Evolutionary conservation across 2,329 filamentous ascomycete genomes (phyloP).

Genomic region (Dactylella cylindrospora): DNA sequence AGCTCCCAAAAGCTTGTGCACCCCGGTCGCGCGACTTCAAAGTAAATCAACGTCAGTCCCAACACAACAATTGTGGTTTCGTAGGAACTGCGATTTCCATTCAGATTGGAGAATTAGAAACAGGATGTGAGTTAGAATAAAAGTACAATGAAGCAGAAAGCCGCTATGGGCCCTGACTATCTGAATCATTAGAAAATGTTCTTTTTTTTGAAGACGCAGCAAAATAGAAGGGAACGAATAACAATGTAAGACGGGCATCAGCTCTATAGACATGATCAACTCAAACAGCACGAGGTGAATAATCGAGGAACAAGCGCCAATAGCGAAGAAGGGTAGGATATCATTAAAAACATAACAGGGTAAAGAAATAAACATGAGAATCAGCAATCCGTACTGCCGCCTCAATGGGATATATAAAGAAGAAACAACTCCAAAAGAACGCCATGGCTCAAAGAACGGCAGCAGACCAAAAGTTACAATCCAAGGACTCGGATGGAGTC

Average conservation of each 20-base stretch:
- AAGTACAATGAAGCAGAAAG: too few relatives aligned
- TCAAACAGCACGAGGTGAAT: not conserved
- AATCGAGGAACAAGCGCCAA: not conserved
- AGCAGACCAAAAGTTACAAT: too few relatives aligned
- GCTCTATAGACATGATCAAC: not conserved
- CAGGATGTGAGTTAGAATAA: too few relatives aligned
- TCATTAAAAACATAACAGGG: constrained; percentile 21
- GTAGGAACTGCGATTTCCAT: too few relatives aligned
- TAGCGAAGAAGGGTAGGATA: constrained; percentile 5
- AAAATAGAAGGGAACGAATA: not conserved
- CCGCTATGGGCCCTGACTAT: too few relatives aligned
- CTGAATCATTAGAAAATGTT: too few relatives aligned
- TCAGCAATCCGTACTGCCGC: not conserved
- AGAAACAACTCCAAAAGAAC: constrained; percentile 30
- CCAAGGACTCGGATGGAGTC: not conserved
- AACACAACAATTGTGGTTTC: too few relatives aligned
- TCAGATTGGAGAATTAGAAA: too few relatives aligned
- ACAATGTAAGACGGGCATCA: not conserved
- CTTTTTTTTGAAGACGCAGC: not conserved
- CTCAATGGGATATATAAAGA: not conserved
- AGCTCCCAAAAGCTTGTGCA: too few relatives aligned
- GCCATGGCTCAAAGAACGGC: constrained; percentile 19
- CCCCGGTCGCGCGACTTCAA: too few relatives aligned
- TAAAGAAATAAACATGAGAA: not conserved
- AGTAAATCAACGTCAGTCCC: too few relatives aligned